Conservation (phyloP, 345 rosid species). For the Heritiera littoralis region DNA sequence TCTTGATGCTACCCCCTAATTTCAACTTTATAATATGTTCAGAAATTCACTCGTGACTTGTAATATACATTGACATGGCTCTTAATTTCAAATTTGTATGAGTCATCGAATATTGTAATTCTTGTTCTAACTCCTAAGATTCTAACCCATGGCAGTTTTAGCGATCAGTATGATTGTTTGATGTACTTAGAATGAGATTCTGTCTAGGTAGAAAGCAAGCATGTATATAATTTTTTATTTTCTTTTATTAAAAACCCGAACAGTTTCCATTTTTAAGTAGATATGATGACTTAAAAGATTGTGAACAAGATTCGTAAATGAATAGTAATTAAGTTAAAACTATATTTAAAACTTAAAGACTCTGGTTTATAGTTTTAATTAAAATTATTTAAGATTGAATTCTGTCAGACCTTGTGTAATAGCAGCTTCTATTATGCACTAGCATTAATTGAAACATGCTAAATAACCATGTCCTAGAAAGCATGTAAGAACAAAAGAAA, state of each 20-base stretch:
- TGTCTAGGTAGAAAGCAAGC: neutral
- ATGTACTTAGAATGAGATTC: neutral
- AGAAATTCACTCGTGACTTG: too few species aligned
- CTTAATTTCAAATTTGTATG: neutral
- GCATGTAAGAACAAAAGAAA: neutral
- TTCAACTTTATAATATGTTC: too few species aligned
- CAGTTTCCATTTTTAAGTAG: neutral
- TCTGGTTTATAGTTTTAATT: neutral
- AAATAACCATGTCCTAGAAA: neutral
- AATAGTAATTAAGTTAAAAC: neutral
- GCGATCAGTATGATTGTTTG: neutral
- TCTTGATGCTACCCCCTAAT: too few species aligned
- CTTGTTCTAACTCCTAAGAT: too few species aligned
- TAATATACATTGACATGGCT: too few species aligned
- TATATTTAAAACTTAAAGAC: neutral
- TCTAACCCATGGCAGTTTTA: neutral
- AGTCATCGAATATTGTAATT: neutral
- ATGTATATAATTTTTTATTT: neutral
- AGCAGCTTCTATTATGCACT: constrained; percentile 7
- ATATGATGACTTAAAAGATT: neutral
- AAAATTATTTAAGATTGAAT: neutral
- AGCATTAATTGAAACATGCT: constrained; percentile 13
- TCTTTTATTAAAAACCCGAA: neutral
- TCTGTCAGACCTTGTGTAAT: neutral
- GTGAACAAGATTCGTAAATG: neutral